Base-by-base conservation (phyloP, 768 basidiomycete species). In the Amyloporia xantha region DNA sequence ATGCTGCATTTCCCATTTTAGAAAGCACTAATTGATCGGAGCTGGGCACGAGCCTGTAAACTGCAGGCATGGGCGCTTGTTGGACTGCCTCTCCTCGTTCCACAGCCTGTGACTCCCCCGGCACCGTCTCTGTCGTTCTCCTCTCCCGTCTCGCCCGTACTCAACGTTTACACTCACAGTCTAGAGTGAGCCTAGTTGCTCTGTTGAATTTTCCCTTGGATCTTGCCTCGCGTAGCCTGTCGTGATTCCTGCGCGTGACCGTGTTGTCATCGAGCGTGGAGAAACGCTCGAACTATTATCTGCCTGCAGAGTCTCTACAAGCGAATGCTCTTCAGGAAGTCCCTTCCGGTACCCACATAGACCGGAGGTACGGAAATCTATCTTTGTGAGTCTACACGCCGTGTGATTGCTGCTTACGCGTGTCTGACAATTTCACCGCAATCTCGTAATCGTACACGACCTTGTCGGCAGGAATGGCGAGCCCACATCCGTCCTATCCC, bases 401-500 rank as follows among this genome's bases (percentile, higher is more conserved):
- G 38, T 39, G 30, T 15, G 30, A 33, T 25, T 12, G 4, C 38
- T 28, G 47, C 20, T 48, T 48, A 48, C 47, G 27, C 47, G 26
- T 46, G 30, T 36, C n/a, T n/a, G n/a, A n/a, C n/a, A n/a, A n/a
- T 43, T 43, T 23, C 43, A 36, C 36, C 45, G 17, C 17, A 23
- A 23, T 42, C n/a, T 21, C 42, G 23, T 23, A 30, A 49, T 48
- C 47, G 7, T 35, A 37, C 10, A 19, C 13, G 28, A 10, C 2
- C 21, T 33, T 44, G 15, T n/a, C 6, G 19, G 41, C 44, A 51
- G 49, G 24, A 47, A 66, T 66, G 64, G 57, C 66, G 25, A 63
- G 56, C 39, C 61, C 62, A 28, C 64, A 65, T 44, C 62, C 66
- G 23, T 59, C 59, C 3, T 66, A 66, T 48, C 53, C 67, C 3